Evolutionary conservation across 2,329 filamentous ascomycete genomes (phyloP), one percentile per base, ranked within the genome.

Genomic region (Herpotrichia juniperi): DNA sequence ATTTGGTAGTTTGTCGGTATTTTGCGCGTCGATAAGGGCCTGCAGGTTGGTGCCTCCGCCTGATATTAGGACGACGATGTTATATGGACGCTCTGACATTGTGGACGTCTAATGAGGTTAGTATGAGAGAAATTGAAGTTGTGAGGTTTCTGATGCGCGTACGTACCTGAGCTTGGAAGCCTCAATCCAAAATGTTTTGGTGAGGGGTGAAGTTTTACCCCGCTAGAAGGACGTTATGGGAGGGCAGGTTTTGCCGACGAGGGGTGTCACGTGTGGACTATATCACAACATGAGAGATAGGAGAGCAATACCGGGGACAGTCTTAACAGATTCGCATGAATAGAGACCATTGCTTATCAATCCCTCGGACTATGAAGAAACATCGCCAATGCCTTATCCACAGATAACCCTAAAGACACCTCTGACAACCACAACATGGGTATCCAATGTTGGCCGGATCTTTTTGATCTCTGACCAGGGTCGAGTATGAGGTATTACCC

Each of bases 21-120:
- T 74, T 72, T 78, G 77, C 53, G 83, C 82, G 70, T 88, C 83
- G 65, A 88, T 87, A 46, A 96, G 81, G 51, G 89, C 89, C 78
- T 93, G 89, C 17, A 93, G 84, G 71, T 93, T 93, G 32, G 87
- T 86, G 62, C 90, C 90, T 59, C 83, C 87, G 72, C 90, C 71
- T 32, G 72, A 75, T 30, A 75, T 73, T 16, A 91, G 83, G 61
- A 90, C 84, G 46, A 87, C 81, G 62, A 90, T 80, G 50, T 82
- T 83, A 63, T 76, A 68, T 35, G 17, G 9, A 8, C 65, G 48
- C 24, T 58, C 48, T 37, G 67, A 16, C 67, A 69, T 69, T 35
- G 34, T 42, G 24, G 26, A 26, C 11, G n/a, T 1, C 25, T 26
- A 19, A 4, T 4, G 12, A 12, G 16, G 17, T 30, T 46, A 16